Evolutionary conservation across 371 early-diverging fungal genomes (phyloP).

Genomic region (Mucor irregularis): DNA sequence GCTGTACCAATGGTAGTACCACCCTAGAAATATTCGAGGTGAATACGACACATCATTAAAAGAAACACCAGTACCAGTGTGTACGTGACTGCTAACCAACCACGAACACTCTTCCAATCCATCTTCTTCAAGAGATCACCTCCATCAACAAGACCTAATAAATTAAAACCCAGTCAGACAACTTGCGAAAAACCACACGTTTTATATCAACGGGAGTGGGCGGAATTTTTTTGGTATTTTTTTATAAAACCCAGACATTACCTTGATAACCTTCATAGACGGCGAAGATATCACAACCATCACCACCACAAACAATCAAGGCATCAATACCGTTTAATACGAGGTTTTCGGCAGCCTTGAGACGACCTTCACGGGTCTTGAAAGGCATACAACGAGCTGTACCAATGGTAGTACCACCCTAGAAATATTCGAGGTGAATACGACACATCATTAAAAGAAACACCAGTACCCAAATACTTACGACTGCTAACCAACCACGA

Average conservation of each 20-base stretch:
- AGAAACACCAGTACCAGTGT: too few relatives aligned
- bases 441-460: constrained; percentile 4
- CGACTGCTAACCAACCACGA: constrained; percentile 77
- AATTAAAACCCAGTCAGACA: constrained; percentile 3
- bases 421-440: too few relatives aligned
- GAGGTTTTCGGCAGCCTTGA: constrained; percentile 86
- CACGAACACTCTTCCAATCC: constrained; percentile 91
- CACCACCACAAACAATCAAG: constrained; percentile 97
- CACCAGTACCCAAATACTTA: too few relatives aligned
- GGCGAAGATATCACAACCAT: constrained; percentile 93
- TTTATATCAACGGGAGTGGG: neutral
- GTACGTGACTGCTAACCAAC: constrained; percentile 74
- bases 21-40: too few relatives aligned
- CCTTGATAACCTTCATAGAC: constrained; percentile 98
- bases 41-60: neutral
- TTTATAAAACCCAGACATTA: too few relatives aligned
- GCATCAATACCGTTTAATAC: constrained; percentile 93
- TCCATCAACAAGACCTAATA: constrained; percentile 89
- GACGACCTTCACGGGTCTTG: constrained; percentile 85
- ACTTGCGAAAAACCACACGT: too few relatives aligned
- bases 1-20: constrained; percentile 99
- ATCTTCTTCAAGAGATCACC: constrained; percentile 76
- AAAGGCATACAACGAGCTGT: constrained; percentile 94
- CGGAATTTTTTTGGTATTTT: too few relatives aligned
- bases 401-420: constrained; percentile 98